Evolutionary conservation across 2,329 filamentous ascomycete species (phyloP), one percentile per base, ranked within the genome.

Genomic region (Ophiocordyceps robertsii): DNA sequence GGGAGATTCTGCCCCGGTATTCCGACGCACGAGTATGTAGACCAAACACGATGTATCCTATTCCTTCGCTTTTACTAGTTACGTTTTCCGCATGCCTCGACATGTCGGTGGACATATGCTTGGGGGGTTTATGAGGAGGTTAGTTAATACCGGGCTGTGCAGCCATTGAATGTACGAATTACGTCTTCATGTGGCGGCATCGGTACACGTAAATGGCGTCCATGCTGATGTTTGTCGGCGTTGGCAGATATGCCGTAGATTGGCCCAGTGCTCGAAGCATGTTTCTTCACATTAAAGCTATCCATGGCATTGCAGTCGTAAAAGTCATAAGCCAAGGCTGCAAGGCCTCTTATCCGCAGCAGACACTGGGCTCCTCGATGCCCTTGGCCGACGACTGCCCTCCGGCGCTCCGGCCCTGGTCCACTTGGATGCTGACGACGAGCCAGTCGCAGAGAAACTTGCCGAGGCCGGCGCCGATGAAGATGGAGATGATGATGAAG

Each of bases 401-500:
- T 5, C 49, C 49, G 11, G 17, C 6, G 1, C 46, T 47, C 5
- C 47, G 52, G 1, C 59, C 46, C 3, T 43, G 48, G 1, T 54
- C 56, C 29, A 63, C 43, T 0, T 65, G 57, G n/a, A 72, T 57
- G 43, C 59, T 64, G 39, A 61, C 57, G 21, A 65, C 65, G 53
- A 72, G 56, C 70, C 70, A 74, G 53, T 73, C 69, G 49, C 66
- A 72, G n/a, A 72, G 48, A 50, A 73, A 73, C 56, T 73, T 73
- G 45, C 70, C 70, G 37, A 73, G 48, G 8, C 67, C 65, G 10
- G 67, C 67, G 4, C 70, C 70, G 36, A 73, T 53, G 45, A 90
- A 75, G 54, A 90, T 84, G 51, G 77, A 84, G 46, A 90, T 82
- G 56, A 90, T 85, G 47, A 90, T 72, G 59, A 84, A 90, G 29